phyloP scores from a whole-genome alignment of 257 asterid species.

The Rhazya stricta region DNA sequence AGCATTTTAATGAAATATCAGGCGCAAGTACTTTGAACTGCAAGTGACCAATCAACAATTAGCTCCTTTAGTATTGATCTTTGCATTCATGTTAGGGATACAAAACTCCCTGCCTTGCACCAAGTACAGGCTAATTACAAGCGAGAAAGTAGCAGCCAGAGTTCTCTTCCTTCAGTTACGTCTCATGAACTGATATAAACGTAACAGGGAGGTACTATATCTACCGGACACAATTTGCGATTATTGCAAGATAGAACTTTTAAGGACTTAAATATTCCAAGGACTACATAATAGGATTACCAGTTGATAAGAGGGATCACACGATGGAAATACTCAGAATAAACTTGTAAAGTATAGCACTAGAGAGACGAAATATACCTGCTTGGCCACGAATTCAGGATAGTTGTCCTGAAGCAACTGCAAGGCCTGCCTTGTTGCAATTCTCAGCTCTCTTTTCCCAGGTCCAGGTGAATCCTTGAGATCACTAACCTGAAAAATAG shows the following conservation, averaged over 20 bases:
- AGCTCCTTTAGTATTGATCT: not conserved
- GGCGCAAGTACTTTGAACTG: not conserved
- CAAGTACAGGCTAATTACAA: not conserved
- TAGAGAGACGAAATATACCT: constrained; percentile 36
- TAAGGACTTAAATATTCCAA: not conserved
- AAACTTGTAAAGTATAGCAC: not conserved
- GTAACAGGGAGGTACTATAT: not conserved
- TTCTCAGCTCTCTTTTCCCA: constrained; percentile 63
- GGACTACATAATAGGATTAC: not conserved
- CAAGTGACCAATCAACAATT: not conserved
- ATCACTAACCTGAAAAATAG: constrained; percentile 79
- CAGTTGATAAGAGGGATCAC: not conserved
- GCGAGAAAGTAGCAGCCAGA: not conserved
- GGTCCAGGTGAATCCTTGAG: constrained; percentile 88
- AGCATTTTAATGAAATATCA: not conserved
- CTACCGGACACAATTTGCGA: not conserved
- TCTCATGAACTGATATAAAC: not conserved
- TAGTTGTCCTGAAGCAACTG: constrained; percentile 90
- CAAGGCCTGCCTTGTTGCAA: constrained; percentile 78
- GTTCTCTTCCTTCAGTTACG: not conserved
- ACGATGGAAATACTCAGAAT: not conserved
- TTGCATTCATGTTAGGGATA: not conserved
- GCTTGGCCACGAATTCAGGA: constrained; percentile 88
- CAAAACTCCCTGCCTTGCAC: not conserved
- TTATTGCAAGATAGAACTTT: not conserved